Evolutionary conservation across 805 yeast genomes (phyloP).

Genomic region (Yarrowia sp.): DNA sequence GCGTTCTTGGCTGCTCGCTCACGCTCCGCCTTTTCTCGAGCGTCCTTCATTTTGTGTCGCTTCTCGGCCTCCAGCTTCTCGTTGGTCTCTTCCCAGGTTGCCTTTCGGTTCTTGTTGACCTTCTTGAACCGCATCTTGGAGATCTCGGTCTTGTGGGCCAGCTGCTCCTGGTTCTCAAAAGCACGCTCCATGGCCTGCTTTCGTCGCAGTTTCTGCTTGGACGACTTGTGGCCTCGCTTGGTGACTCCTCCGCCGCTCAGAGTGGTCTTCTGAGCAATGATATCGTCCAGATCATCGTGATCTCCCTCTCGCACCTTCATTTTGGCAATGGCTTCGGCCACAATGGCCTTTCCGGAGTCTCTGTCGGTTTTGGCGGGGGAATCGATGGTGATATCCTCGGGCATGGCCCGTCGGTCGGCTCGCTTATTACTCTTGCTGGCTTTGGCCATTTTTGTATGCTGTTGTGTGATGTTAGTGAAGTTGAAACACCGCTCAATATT

Average conservation of each 20-base stretch:
- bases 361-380: conserved; percentile 20
- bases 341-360: conserved; percentile 34
- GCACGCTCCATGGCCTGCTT: conserved; percentile 33
- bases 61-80: conserved; percentile 26
- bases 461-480: conserved; percentile 11
- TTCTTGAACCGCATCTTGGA: conserved; percentile 33
- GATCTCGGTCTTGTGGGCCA: conserved; percentile 27
- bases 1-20: conserved; percentile 4
- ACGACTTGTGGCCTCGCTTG: conserved; percentile 31
- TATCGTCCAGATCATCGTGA: conserved; percentile 35
- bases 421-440: conserved; percentile 19
- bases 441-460: conserved; percentile 8
- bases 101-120: conserved; percentile 36
- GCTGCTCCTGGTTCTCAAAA: conserved; percentile 31
- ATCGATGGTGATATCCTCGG: conserved; percentile 19
- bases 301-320: conserved; percentile 37
- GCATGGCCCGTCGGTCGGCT: conserved; percentile 37
- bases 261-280: conserved; percentile 23
- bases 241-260: conserved; percentile 27
- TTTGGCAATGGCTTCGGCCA: conserved; percentile 35
- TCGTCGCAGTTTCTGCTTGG: conserved; percentile 28
- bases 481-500: background rate
- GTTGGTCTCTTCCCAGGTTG: conserved; percentile 36
- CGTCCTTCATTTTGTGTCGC: conserved; percentile 31
- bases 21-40: conserved; percentile 11